A percentile compares a stretch with the other conserved stretches of the same genome.
Evolutionary conservation across 306 rosid species (phyloP).

Genomic region (Quercus dentata): DNA sequence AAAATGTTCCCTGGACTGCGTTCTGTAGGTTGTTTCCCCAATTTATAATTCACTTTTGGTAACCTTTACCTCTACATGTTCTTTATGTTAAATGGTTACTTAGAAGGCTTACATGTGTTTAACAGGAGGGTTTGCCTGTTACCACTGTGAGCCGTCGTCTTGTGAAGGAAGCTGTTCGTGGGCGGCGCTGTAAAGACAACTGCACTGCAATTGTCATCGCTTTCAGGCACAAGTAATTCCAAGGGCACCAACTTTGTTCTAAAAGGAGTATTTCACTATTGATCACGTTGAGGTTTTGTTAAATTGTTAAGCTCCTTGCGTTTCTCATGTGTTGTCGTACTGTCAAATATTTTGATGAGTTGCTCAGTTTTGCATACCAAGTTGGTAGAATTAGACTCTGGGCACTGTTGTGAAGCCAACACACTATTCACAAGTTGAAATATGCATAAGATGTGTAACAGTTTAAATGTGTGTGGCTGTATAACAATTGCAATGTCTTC

Average conservation of each 20-base stretch:
- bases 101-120: conserved; percentile 5
- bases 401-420: not conserved
- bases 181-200: conserved; percentile 85
- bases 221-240: conserved; percentile 45
- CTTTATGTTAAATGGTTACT: not conserved
- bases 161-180: conserved; percentile 78
- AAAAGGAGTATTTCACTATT: not conserved
- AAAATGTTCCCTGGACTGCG: not conserved
- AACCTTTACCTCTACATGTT: not conserved
- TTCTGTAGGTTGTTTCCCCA: not conserved
- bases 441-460: not conserved
- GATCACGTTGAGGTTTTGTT: not conserved
- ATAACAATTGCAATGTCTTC: not conserved
- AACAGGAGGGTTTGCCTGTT: conserved; percentile 69
- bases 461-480: not conserved
- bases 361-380: not conserved
- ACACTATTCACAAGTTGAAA: not conserved
- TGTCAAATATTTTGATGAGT: not conserved
- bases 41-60: not conserved
- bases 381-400: not conserved
- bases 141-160: conserved; percentile 65
- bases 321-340: not conserved
- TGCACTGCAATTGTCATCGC: conserved; percentile 72
- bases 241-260: not conserved
- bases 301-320: not conserved